Percentiles rank a stretch among this genome's conserved stretches.
Conservation (phyloP, 768 basidiomycete species). For the Xerocomellus dryophilus region DNA sequence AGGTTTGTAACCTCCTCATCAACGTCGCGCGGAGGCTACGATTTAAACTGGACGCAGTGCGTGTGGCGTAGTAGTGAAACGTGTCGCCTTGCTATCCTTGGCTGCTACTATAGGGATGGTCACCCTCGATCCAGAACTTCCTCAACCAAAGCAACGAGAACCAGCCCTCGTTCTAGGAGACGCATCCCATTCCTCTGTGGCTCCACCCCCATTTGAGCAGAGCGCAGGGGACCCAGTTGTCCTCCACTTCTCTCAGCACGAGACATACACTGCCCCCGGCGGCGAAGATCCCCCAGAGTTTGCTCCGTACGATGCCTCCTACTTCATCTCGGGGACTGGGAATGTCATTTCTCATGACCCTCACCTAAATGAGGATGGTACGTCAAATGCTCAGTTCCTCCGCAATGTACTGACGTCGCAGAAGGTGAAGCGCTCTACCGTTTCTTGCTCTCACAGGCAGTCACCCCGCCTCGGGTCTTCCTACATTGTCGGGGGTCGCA, state of each 20-base stretch:
- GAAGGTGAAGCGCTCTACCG: conserved; percentile 70
- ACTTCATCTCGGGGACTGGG: conserved; percentile 45
- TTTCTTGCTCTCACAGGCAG: conserved; percentile 61
- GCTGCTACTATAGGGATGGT: background rate
- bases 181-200: background rate
- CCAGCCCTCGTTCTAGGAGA: background rate
- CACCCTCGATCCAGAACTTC: conserved; percentile 4
- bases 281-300: conserved; percentile 61
- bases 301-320: conserved; percentile 60
- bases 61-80: background rate
- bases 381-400: conserved; percentile 6
- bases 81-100: background rate
- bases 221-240: conserved; percentile 23
- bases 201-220: conserved; percentile 30
- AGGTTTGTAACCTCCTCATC: background rate
- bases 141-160: conserved; percentile 6
- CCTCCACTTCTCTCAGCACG: conserved; percentile 23
- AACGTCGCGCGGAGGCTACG: background rate
- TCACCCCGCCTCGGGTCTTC: conserved; percentile 41
- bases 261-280: conserved; percentile 24
- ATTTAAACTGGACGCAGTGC: background rate
- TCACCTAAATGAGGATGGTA: conserved; percentile 65
- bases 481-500: conserved; percentile 57
- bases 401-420: conserved; percentile 2
- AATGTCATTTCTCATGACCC: conserved; percentile 67